A percentile compares a stretch with the other conserved stretches of the same genome.
phyloP scores from a whole-genome alignment of 2,329 filamentous ascomycete species.

The Calonectria fujianensis region DNA sequence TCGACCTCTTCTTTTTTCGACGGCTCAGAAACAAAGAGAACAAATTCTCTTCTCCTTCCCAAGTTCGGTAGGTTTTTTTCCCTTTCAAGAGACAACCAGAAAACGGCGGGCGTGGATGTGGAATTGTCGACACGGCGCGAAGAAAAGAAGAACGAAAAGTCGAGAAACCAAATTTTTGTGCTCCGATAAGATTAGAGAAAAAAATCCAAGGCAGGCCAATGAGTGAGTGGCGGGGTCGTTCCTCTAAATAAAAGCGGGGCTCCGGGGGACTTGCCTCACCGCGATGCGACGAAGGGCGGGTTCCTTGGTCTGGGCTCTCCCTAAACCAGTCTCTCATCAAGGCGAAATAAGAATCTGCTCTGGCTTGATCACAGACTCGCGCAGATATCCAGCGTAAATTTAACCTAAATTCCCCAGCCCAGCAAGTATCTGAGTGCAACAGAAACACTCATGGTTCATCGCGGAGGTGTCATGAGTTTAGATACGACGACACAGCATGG shows the following conservation, averaged over 20 bases:
- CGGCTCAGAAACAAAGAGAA: not conserved
- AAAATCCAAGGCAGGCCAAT: slow-evolving; percentile 55
- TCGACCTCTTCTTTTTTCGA: not conserved
- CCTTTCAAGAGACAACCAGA: not conserved
- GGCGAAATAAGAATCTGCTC: not conserved
- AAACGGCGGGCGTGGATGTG: slow-evolving; percentile 12
- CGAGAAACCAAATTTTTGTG: slow-evolving; percentile 19
- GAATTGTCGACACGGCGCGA: slow-evolving; percentile 7
- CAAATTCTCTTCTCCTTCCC: not conserved
- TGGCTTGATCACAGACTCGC: not conserved
- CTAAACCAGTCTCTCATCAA: not conserved
- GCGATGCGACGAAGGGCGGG: not conserved
- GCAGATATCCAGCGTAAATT: not conserved
- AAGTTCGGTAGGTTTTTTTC: not conserved
- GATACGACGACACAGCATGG: not conserved
- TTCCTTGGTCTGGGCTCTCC: not conserved
- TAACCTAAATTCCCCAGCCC: not conserved
- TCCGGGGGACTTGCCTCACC: slow-evolving; percentile 38
- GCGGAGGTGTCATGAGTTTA: not conserved
- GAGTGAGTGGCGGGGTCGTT: slow-evolving; percentile 18
- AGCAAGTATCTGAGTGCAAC: not conserved
- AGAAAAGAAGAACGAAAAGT: slow-evolving; percentile 23
- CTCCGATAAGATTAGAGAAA: slow-evolving; percentile 60
- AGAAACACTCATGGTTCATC: not conserved
- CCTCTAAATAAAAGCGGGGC: slow-evolving; percentile 32